Evolutionary conservation across 1,284 basidiomycete genomes (phyloP), one percentile per base, ranked within the genome.

Genomic region (Naganishia sp.): DNA sequence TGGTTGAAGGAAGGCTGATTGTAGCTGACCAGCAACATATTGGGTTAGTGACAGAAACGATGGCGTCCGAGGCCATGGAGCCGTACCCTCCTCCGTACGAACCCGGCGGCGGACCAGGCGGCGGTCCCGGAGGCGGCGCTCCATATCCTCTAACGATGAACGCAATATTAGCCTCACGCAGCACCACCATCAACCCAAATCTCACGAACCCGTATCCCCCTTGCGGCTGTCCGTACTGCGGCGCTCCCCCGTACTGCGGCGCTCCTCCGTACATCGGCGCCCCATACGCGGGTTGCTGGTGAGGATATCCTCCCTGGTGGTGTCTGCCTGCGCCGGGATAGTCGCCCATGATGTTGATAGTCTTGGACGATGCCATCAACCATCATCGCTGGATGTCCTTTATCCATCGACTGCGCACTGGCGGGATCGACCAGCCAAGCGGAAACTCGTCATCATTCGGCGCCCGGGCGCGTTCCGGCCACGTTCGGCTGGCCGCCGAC

Each of bases 281-380:
- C 5, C 43, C 55, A 23, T 45, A 33, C 55, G 2, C 21, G 23
- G 50, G 39, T n/a, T 16, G 43, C 13, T 50, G 49, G 39, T 42
- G 25, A 9, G 36, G 42, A 44, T 63, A 63, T 7, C 31, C 50
- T 43, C 43, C 33, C 52, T 66, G 56, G 36, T 60, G 56, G 21
- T 66, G 64, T 66, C 64, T 53, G 16, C 56, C 64, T 25, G 65
- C 65, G 6, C 65, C 65, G 15, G 65, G 65, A 50, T 61, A 66
- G 36, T 63, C 65, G 28, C 50, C 31, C 65, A 66, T 66, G 33
- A 13, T 50, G 46, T 33, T 60, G 28, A 28, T 28, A 28, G 28
- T 28, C 28, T 28, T 28, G 28, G 28, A 28, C 2, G 28, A 28
- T 28, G 28, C 28, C 28, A 28, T 28, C 28, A 28, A 5, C 28